Conservation (phyloP, 1,284 basidiomycete genomes). For the Cystobasidium pallidum region DNA sequence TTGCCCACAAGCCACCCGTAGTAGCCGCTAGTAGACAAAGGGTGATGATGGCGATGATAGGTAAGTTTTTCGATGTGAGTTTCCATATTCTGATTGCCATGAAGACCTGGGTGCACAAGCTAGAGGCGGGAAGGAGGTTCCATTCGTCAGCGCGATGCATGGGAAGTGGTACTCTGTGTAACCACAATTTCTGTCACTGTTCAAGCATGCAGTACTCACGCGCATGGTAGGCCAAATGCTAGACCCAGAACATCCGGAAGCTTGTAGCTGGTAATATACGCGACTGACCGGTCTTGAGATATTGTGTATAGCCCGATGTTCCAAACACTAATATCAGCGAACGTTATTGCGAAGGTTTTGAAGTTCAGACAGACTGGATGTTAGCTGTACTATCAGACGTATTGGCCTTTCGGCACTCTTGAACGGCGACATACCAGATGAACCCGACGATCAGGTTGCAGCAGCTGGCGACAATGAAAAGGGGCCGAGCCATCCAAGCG, state of each 20-base stretch:
- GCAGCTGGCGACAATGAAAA: conserved; percentile 7
- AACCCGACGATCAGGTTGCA: conserved; percentile 15
- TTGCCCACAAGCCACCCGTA: conserved; percentile 21
- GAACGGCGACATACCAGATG: conserved; percentile 1
- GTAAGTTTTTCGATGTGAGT: conserved; percentile 17
- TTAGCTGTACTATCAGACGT: too few relatives aligned
- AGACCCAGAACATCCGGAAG: conserved; percentile 32
- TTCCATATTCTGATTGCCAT: conserved; percentile 36
- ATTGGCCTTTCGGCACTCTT: too few relatives aligned
- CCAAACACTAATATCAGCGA: background rate
- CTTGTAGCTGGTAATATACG: conserved; percentile 13
- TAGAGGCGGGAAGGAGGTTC: background rate
- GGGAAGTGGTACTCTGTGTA: too few relatives aligned
- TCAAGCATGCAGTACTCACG: background rate
- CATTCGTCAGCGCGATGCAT: too few relatives aligned
- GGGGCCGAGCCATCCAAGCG: conserved; percentile 5
- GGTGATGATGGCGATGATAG: background rate
- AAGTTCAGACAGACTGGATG: too few relatives aligned
- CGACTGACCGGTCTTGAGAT: conserved; percentile 12
- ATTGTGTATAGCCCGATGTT: conserved; percentile 15
- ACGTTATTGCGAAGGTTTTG: background rate
- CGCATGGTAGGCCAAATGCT: background rate
- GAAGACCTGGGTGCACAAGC: conserved; percentile 24
- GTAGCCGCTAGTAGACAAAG: conserved; percentile 11
- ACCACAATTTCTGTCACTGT: background rate